These are phyloP conservation scores for Boletus smithii DNA, from an alignment of 1,284 basidiomycete genomes.

Conservation along the genomic window DNA sequence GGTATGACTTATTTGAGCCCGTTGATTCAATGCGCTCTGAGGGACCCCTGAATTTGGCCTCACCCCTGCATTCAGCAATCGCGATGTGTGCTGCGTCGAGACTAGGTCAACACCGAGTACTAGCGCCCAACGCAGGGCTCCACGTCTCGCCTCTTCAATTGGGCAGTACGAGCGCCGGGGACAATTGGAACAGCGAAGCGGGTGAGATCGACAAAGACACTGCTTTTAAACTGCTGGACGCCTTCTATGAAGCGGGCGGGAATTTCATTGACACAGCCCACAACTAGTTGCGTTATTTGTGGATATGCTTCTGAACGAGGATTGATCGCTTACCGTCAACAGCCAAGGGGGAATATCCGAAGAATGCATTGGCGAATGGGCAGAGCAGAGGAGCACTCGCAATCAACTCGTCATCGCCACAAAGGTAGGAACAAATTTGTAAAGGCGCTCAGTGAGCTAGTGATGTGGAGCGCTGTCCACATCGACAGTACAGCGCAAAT, in stretches of 20 bases:
- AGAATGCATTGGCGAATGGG: constrained; percentile 55
- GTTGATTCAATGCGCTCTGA: too few relatives aligned
- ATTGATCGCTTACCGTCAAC: not conserved
- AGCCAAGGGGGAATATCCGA: constrained; percentile 48
- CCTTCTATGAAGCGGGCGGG: constrained; percentile 45
- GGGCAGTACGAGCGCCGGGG: constrained; percentile 49
- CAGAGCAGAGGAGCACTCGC: constrained; percentile 45
- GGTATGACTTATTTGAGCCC: too few relatives aligned
- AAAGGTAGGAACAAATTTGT: constrained; percentile 30
- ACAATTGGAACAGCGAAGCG: constrained; percentile 35
- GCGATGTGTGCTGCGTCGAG: not conserved
- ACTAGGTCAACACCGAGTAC: constrained; percentile 40
- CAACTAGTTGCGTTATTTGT: constrained; percentile 34
- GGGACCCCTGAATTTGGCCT: too few relatives aligned
- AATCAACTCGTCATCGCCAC: constrained; percentile 55
- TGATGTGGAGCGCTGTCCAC: not conserved
- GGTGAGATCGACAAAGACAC: constrained; percentile 41
- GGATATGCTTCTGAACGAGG: too few relatives aligned
- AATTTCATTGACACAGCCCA: constrained; percentile 56
- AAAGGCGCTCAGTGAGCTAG: too few relatives aligned
- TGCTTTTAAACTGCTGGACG: constrained; percentile 47
- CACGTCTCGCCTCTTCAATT: constrained; percentile 47
- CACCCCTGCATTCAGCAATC: not conserved
- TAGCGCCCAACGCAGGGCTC: constrained; percentile 39
- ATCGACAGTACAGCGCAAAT: constrained; percentile 27